Percentiles rank a stretch among this genome's conserved stretches.
phyloP scores from a whole-genome alignment of 257 asterid species.

The Cordia subcordata region DNA sequence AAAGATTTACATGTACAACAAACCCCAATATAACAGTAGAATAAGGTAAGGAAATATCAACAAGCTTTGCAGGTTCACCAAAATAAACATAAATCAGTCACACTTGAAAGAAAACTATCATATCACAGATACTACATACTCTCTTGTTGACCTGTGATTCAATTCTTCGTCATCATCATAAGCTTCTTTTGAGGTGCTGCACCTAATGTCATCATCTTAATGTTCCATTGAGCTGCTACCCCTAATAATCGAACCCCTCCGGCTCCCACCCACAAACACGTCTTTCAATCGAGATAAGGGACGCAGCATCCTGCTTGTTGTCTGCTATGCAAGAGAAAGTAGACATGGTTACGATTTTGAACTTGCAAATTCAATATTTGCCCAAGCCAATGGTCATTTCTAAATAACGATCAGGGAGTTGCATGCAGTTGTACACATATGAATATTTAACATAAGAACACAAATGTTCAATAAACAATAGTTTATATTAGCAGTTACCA shows the following conservation, averaged over 20 bases:
- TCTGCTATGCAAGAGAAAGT: conserved; percentile 26
- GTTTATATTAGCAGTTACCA: no score
- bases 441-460: no score
- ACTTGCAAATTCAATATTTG: neutral
- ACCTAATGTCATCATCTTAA: conserved; percentile 17
- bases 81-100: neutral
- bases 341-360: neutral
- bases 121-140: neutral
- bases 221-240: conserved; percentile 37
- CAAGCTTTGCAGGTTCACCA: neutral
- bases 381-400: neutral
- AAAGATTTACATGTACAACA: neutral
- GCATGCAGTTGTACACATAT: no score
- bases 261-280: conserved; percentile 48
- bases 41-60: neutral
- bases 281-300: conserved; percentile 60
- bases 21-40: neutral
- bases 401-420: neutral
- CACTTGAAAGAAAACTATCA: neutral
- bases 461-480: no score
- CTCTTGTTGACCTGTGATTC: neutral
- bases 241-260: conserved; percentile 39
- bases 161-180: conserved; percentile 1
- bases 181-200: neutral
- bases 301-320: conserved; percentile 45